Evolutionary conservation across 495 filamentous ascomycete genomes (phyloP).

Genomic region (Neurospora sp.): DNA sequence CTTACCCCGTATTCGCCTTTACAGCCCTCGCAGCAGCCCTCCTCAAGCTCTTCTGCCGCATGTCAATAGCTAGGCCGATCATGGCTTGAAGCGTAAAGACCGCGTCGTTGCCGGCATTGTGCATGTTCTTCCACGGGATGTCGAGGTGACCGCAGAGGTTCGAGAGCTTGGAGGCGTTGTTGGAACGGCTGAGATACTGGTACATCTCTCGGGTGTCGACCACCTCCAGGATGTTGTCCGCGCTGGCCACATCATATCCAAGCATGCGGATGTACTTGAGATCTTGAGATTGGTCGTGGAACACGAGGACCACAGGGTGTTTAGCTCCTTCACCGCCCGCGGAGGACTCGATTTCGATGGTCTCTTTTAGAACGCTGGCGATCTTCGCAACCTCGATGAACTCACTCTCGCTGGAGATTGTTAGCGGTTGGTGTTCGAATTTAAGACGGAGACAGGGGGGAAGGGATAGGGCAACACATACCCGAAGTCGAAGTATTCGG

Average conservation of each 20-base stretch:
- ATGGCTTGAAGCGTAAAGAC: constrained; percentile 71
- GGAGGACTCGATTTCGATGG: constrained; percentile 16
- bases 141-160: constrained; percentile 53
- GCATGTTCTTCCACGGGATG: constrained; percentile 53
- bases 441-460: not conserved
- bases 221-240: constrained; percentile 46
- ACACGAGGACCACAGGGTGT: constrained; percentile 66
- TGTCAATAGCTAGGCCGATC: constrained; percentile 52
- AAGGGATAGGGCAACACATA: constrained; percentile 11
- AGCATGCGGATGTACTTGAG: constrained; percentile 51
- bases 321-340: constrained; percentile 3
- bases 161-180: constrained; percentile 43
- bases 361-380: constrained; percentile 6
- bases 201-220: constrained; percentile 65
- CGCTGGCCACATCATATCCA: constrained; percentile 46
- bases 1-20: constrained; percentile 3
- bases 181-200: constrained; percentile 41
- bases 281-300: constrained; percentile 60
- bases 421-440: constrained; percentile 17
- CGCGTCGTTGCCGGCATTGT: constrained; percentile 96
- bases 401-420: constrained; percentile 22
- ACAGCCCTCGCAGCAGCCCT: not conserved
- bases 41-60: constrained; percentile 8
- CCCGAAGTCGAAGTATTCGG: constrained; percentile 70
- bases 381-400: constrained; percentile 13